These are phyloP conservation scores for Colletotrichum gloeosporioides DNA, from an alignment of 2,329 filamentous ascomycete genomes.

Conservation along the genomic window DNA sequence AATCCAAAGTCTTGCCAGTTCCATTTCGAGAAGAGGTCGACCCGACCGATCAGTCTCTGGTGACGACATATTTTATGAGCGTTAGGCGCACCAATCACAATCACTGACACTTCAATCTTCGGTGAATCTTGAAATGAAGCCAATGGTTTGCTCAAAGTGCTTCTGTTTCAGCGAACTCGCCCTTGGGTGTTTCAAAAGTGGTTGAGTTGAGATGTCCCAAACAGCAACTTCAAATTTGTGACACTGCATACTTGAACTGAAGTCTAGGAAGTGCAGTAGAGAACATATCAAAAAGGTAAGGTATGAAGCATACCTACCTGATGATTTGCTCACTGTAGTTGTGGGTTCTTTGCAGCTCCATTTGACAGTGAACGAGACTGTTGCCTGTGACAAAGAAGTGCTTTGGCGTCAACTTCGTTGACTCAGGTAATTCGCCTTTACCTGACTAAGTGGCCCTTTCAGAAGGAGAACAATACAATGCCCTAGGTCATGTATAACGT, in stretches of 20 bases:
- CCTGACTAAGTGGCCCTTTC: background rate
- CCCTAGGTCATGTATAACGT: background rate
- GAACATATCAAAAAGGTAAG: background rate
- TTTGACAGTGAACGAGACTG: background rate
- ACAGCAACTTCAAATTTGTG: background rate
- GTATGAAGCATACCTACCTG: background rate
- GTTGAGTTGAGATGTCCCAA: no score
- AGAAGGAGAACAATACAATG: background rate
- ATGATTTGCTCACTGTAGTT: no score
- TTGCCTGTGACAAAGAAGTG: background rate
- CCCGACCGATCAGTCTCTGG: background rate
- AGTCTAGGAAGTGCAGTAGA: rapidly evolving
- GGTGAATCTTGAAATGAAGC: background rate
- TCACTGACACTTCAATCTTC: rapidly evolving
- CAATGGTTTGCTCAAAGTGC: rapidly evolving
- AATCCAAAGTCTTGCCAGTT: rapidly evolving
- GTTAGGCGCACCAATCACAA: background rate
- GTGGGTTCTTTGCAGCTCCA: background rate
- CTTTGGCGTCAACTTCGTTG: background rate
- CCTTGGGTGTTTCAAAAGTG: no score
- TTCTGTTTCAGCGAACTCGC: background rate
- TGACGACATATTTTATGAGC: background rate
- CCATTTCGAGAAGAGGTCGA: background rate
- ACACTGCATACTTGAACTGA: background rate
- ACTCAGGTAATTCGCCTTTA: background rate